These are phyloP conservation scores for Fusarium euwallaceae DNA, from an alignment of 2,329 filamentous ascomycete genomes.

Conservation along the genomic window DNA sequence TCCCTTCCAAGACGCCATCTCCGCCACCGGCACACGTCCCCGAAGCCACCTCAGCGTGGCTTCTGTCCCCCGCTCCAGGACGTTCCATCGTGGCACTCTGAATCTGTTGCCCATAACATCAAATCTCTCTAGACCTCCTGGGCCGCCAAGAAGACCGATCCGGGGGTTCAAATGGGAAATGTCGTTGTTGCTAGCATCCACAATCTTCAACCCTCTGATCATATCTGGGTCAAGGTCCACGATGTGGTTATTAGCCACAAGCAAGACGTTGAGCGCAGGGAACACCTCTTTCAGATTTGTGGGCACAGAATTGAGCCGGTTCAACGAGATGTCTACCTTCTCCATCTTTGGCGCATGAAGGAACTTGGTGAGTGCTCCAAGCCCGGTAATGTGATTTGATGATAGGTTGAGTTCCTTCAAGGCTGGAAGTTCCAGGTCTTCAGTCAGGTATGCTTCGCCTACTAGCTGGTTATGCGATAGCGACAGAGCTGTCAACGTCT, in stretches of 20 bases:
- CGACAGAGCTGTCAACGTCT: slow-evolving; percentile 78
- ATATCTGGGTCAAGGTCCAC: slow-evolving; percentile 78
- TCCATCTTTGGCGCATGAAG: slow-evolving; percentile 82
- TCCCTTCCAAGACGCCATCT: slow-evolving; percentile 69
- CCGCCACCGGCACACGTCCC: slow-evolving; percentile 76
- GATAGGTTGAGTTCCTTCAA: slow-evolving; percentile 83
- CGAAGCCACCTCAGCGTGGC: slow-evolving; percentile 85
- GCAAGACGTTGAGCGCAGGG: slow-evolving; percentile 76
- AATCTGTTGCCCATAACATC: slow-evolving; percentile 90
- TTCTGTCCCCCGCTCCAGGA: slow-evolving; percentile 89
- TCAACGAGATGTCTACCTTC: slow-evolving; percentile 84
- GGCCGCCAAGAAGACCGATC: slow-evolving; percentile 80
- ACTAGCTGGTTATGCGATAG: slow-evolving; percentile 81
- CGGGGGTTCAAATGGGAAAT: slow-evolving; percentile 85
- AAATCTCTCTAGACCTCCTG: slow-evolving; percentile 71
- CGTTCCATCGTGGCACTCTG: slow-evolving; percentile 85
- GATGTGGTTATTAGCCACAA: slow-evolving; percentile 85
- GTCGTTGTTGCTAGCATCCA: slow-evolving; percentile 80
- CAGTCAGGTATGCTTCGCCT: slow-evolving; percentile 74
- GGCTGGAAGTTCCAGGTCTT: slow-evolving; percentile 76
- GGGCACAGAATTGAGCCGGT: slow-evolving; percentile 81
- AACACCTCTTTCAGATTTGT: slow-evolving; percentile 72
- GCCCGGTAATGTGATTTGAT: slow-evolving; percentile 78
- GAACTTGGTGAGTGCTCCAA: slow-evolving; percentile 74
- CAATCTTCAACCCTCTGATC: slow-evolving; percentile 79